These are phyloP conservation scores for Monilinia fructigena DNA, from an alignment of 2,329 filamentous ascomycete species.

Conservation along the genomic window DNA sequence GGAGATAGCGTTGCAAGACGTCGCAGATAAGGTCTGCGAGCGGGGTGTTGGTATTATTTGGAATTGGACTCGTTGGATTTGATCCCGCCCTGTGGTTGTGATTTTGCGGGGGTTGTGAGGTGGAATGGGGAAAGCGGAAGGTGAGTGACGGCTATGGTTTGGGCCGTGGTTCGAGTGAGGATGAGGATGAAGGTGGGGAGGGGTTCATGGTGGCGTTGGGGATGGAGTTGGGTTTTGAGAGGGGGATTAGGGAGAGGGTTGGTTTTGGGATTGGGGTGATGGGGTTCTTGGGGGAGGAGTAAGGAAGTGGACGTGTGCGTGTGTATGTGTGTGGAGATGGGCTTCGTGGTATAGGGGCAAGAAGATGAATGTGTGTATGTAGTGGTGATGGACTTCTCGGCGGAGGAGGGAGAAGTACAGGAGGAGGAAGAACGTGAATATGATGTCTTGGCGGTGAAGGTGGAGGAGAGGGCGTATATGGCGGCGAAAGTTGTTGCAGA, in stretches of 20 bases:
- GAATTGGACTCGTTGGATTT: neutral
- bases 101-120: neutral
- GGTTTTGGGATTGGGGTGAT: neutral
- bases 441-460: neutral
- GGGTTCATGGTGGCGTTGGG: neutral
- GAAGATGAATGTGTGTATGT: neutral
- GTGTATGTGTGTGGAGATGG: neutral
- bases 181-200: neutral
- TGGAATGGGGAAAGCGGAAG: neutral
- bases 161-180: too few species aligned
- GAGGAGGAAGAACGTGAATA: neutral
- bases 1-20: slow-evolving; percentile 10
- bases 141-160: neutral
- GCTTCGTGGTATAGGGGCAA: neutral
- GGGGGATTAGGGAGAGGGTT: neutral
- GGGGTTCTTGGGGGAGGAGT: neutral
- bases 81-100: neutral
- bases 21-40: slow-evolving; percentile 1
- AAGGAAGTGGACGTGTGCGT: neutral
- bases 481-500: neutral
- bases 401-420: neutral
- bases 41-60: neutral
- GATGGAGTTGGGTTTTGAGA: neutral
- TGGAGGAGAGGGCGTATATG: neutral
- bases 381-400: neutral